A percentile compares a stretch with the other conserved stretches of the same genome.
phyloP scores from a whole-genome alignment of 169 alveolate genomes.

The Eimeria praecox region DNA sequence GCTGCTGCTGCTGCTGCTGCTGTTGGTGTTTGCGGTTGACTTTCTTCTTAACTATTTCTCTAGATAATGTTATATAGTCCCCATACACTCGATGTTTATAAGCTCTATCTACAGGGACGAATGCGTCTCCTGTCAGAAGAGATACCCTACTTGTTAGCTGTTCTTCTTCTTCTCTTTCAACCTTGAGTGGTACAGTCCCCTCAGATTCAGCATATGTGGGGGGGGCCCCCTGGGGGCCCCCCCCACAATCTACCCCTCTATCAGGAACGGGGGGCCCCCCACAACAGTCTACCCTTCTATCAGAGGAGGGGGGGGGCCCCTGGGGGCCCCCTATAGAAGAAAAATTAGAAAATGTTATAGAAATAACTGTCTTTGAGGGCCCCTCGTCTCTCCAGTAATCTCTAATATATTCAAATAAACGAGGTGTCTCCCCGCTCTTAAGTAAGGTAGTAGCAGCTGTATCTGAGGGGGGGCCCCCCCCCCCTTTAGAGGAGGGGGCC shows the following conservation, averaged over 20 bases:
- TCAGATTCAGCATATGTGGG: no score
- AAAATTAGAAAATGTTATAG: constrained; percentile 59
- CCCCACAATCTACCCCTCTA: no score
- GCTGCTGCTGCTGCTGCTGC: constrained; percentile 54
- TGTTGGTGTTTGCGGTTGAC: constrained; percentile 14
- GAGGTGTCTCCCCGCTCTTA: constrained; percentile 12
- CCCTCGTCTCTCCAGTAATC: constrained; percentile 72
- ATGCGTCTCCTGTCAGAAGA: neutral
- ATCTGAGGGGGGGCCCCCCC: constrained; percentile 33
- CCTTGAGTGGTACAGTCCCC: no score
- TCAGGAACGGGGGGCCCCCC: no score
- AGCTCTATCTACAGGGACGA: constrained; percentile 5
- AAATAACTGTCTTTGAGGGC: constrained; percentile 54
- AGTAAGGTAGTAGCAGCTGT: neutral
- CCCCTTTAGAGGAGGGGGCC: no score
- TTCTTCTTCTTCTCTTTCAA: constrained; percentile 10
- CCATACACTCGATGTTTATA: neutral
- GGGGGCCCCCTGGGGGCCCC: constrained; percentile 53
- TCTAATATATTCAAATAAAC: constrained; percentile 58
- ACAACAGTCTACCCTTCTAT: no score
- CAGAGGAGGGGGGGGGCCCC: neutral
- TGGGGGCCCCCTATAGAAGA: constrained; percentile 47
- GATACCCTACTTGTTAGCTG: constrained; percentile 6
- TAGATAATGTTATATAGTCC: neutral
- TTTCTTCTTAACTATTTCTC: constrained; percentile 6